These are phyloP conservation scores for Fusarium chuoi DNA, from an alignment of 2,329 filamentous ascomycete species.

Conservation along the genomic window DNA sequence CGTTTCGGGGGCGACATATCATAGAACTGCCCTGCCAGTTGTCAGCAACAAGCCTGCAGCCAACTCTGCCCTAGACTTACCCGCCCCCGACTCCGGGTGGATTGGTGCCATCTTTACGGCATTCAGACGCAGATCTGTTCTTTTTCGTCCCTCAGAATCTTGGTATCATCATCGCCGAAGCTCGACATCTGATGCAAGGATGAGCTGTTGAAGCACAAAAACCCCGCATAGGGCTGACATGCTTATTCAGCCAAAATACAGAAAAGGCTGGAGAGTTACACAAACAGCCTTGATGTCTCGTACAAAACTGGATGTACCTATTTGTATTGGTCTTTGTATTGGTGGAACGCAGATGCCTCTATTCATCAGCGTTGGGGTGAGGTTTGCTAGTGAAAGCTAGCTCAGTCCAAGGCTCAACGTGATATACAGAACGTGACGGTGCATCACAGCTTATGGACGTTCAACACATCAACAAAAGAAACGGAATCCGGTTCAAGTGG, in stretches of 20 bases:
- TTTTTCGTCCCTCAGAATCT: background rate
- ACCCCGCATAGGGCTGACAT: background rate
- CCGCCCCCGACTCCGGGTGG: background rate
- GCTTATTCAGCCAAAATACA: background rate
- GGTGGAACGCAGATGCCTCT: rapidly evolving
- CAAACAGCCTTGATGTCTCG: background rate
- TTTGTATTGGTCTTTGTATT: background rate
- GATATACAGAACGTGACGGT: rapidly evolving
- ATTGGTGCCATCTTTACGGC: constrained; percentile 1
- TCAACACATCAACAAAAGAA: background rate
- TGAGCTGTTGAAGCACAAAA: background rate
- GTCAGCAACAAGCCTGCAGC: background rate
- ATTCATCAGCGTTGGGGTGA: rapidly evolving
- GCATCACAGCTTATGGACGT: rapidly evolving
- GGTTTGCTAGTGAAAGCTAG: rapidly evolving
- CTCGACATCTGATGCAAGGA: background rate
- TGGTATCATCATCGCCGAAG: background rate
- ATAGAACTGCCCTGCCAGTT: background rate
- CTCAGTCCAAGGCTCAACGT: rapidly evolving
- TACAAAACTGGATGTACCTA: background rate
- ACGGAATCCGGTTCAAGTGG: rapidly evolving
- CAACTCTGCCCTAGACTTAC: background rate
- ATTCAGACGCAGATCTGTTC: background rate
- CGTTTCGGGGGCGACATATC: background rate
- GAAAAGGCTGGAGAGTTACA: background rate